Conservation (phyloP, 495 filamentous ascomycete species). For the Annulohypoxylon bovei region DNA sequence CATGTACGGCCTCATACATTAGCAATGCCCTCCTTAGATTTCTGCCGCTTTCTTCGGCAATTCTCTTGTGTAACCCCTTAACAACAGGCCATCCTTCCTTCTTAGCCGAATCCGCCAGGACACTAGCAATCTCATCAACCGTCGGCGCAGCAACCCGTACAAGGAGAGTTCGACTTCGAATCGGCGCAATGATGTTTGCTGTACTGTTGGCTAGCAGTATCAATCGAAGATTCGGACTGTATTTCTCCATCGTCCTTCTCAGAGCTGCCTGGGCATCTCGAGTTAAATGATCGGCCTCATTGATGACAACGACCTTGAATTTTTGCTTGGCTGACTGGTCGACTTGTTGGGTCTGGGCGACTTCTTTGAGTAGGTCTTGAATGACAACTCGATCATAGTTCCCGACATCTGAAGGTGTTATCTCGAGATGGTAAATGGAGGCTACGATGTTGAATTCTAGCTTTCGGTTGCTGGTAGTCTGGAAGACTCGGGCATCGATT, state of each 20-base stretch:
- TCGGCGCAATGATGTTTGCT: conserved; percentile 96
- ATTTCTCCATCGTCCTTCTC: conserved; percentile 98
- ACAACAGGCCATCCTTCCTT: conserved; percentile 79
- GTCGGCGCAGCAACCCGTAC: conserved; percentile 92
- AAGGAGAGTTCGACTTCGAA: conserved; percentile 86
- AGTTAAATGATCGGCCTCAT: conserved; percentile 96
- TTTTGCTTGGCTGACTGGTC: conserved; percentile 86
- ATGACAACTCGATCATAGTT: conserved; percentile 94
- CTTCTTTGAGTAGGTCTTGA: conserved; percentile 95
- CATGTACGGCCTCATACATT: conserved; percentile 96
- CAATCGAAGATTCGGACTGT: conserved; percentile 89
- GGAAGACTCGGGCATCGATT: conserved; percentile 94
- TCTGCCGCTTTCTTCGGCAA: conserved; percentile 90
- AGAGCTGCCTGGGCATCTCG: conserved; percentile 95
- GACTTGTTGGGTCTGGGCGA: conserved; percentile 98
- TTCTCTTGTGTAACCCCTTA: conserved; percentile 76
- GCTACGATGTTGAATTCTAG: conserved; percentile 98
- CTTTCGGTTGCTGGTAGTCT: conserved; percentile 93
- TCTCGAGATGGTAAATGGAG: conserved; percentile 96
- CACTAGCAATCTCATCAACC: conserved; percentile 80
- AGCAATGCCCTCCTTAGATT: conserved; percentile 89
- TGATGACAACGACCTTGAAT: conserved; percentile 99
- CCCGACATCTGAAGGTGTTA: conserved; percentile 97
- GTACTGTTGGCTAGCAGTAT: conserved; percentile 95
- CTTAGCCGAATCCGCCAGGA: conserved; percentile 76